A percentile compares a stretch with the other conserved stretches of the same genome.
phyloP scores from a whole-genome alignment of 805 yeast species.

The Metschnikowia santaceciliae region DNA sequence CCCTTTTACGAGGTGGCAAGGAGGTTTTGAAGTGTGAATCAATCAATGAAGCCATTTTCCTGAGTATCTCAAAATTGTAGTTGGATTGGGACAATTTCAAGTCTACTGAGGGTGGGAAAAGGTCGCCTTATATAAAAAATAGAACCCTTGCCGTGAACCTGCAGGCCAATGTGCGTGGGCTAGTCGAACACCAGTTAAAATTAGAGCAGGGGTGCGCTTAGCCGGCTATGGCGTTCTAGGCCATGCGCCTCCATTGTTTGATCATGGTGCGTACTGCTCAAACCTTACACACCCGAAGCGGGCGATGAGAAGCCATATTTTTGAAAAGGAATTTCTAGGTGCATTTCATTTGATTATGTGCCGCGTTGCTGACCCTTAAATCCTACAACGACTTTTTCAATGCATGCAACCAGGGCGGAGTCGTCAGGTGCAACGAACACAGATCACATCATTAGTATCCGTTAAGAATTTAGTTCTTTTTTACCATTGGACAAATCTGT shows the following conservation, averaged over 20 bases:
- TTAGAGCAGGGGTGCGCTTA: conserved; percentile 2
- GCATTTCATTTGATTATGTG: neutral
- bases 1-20: conserved; percentile 93
- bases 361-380: neutral
- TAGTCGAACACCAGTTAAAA: conserved; percentile 1
- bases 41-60: conserved; percentile 11
- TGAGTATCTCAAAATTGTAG: neutral
- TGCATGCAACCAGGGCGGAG: neutral
- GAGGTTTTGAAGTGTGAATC: conserved; percentile 36
- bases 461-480: neutral
- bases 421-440: neutral
- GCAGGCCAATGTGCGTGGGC: neutral
- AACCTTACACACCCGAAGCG: neutral
- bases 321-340: neutral
- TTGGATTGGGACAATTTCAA: neutral
- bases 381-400: neutral
- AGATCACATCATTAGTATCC: neutral
- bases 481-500: neutral
- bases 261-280: neutral
- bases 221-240: conserved; percentile 5
- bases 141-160: neutral
- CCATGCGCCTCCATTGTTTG: conserved; percentile 1
- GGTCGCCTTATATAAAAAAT: conserved; percentile 1
- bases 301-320: neutral
- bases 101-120: neutral